phyloP scores from a whole-genome alignment of 2,329 filamentous ascomycete genomes.

The Fusarium buxicola region DNA sequence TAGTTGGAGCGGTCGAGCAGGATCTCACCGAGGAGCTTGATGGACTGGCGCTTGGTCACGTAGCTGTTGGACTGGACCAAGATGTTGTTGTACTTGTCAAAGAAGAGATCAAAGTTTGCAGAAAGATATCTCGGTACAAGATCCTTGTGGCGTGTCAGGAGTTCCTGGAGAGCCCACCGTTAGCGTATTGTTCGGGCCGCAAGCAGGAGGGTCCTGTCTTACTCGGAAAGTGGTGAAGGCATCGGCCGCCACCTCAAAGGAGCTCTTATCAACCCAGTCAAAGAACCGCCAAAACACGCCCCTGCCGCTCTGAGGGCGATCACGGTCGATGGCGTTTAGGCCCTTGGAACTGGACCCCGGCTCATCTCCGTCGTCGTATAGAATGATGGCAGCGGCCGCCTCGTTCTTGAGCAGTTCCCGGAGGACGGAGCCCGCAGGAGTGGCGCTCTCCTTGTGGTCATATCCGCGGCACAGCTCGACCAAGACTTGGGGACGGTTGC shows the following conservation, averaged over 20 bases:
- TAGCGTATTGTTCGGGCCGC: constrained; percentile 10
- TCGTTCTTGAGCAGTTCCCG: constrained; percentile 92
- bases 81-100: constrained; percentile 86
- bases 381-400: constrained; percentile 86
- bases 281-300: constrained; percentile 98
- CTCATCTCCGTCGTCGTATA: constrained; percentile 88
- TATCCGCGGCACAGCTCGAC: constrained; percentile 91
- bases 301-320: constrained; percentile 78
- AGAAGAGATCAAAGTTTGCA: constrained; percentile 94
- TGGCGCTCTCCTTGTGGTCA: constrained; percentile 89
- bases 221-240: constrained; percentile 98
- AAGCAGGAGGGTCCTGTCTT: constrained; percentile 48
- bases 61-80: constrained; percentile 94
- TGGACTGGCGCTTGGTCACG: constrained; percentile 97
- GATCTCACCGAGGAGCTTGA: constrained; percentile 96
- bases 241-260: constrained; percentile 96
- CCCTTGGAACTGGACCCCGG: constrained; percentile 79
- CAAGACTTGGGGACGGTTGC: constrained; percentile 86
- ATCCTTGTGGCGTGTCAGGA: constrained; percentile 93
- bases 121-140: constrained; percentile 88
- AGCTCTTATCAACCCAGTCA: constrained; percentile 95
- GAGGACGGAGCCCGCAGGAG: constrained; percentile 88
- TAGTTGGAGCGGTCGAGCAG: constrained; percentile 96
- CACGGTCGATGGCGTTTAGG: constrained; percentile 80
- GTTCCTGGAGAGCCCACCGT: constrained; percentile 69